Evolutionary conservation across 2,329 filamentous ascomycete species (phyloP), one percentile per base, ranked within the genome.

Genomic region (Aspergillus vadensis): DNA sequence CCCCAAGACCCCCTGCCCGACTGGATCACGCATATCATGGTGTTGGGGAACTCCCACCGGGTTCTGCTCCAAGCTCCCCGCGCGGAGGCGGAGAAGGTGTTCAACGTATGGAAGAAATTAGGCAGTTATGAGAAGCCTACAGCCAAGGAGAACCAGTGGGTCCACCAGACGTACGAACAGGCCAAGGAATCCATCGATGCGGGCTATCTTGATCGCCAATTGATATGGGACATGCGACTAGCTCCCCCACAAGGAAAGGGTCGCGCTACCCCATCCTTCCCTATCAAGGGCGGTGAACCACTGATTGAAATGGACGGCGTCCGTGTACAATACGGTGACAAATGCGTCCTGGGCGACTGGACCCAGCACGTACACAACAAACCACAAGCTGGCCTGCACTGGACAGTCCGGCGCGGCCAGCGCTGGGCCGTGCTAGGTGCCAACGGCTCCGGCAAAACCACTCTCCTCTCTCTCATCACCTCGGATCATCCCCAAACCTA

Each of bases 401-500:
- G 95, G 92, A 91, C 85, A 0, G 88, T 98, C 23, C 86, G 87
- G 41, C 86, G 89, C 55, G 93, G 94, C 23, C 88, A 97, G 73
- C 87, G 93, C 63, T 97, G 92, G 90, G 94, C 91, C 3, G 85
- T 98, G 17, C 95, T 99, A 71, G 95, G 95, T 0, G 90, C 93
- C 32, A 98, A 99, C 69, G 95, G 85, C 12, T 97, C 92, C 0
- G 95, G 95, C 17, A 99, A 99, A 80, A 99, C 95, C 0, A 99
- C 95, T 0, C 84, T 99, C 41, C 85, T 98, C 27, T 95, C 92
- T 5, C 83, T 99, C 5, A 90, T 99, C 61, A 96, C 91, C 61
- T 98, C 94, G 1, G 95, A 99, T 71, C 95, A 99, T 69, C 95
- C 95, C 0, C 94, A 98, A 75, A 88, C 93, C 0, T 99, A 98